Evolutionary conservation across 164 flowering plant genomes (phyloP).

Genomic region (Macadamia integrifolia): DNA sequence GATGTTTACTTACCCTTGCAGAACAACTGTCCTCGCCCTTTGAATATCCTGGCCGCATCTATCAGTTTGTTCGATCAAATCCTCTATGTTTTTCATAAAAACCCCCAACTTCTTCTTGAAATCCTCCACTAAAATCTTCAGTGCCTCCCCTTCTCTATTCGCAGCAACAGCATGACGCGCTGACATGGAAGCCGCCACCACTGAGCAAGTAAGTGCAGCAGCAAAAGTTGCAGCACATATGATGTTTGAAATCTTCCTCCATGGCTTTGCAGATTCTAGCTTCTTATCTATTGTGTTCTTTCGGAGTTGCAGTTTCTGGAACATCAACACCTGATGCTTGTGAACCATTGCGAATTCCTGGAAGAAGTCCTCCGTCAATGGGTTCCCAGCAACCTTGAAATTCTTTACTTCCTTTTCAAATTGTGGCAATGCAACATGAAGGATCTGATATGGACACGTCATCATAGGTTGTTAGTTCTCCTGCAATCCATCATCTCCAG

Average conservation of each 20-base stretch:
- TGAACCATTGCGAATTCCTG: conserved; percentile 43
- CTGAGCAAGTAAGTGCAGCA: conserved; percentile 65
- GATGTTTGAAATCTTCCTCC: conserved; percentile 66
- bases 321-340: conserved; percentile 48
- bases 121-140: conserved; percentile 65
- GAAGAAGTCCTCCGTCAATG: conserved; percentile 67
- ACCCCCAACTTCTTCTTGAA: conserved; percentile 53
- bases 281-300: conserved; percentile 72
- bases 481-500: not conserved
- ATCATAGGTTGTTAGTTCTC: not conserved
- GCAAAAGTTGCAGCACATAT: conserved; percentile 65
- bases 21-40: conserved; percentile 62
- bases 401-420: conserved; percentile 60
- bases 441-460: conserved; percentile 7
- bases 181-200: conserved; percentile 82
- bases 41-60: conserved; percentile 54
- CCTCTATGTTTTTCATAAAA: conserved; percentile 57
- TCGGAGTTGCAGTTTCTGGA: conserved; percentile 43
- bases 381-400: conserved; percentile 62
- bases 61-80: conserved; percentile 48
- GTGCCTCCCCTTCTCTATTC: conserved; percentile 41
- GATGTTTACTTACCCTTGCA: conserved; percentile 63
- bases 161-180: conserved; percentile 83
- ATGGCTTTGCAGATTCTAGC: conserved; percentile 41
- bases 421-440: conserved; percentile 54